Evolutionary conservation across 2,329 filamentous ascomycete species (phyloP).

Genomic region (Harringtonia aguacate): DNA sequence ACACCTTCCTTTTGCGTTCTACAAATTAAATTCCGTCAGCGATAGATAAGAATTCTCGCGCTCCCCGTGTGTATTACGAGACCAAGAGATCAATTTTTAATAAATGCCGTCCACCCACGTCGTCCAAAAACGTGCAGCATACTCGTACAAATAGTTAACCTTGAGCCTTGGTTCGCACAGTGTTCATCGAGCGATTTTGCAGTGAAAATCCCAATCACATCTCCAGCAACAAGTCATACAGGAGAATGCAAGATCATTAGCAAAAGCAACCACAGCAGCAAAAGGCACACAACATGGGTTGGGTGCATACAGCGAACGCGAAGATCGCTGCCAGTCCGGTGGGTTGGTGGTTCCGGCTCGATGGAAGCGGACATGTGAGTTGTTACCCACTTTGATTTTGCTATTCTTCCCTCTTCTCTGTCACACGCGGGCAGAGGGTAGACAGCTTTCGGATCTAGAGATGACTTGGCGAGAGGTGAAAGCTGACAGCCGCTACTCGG

Average conservation of each 20-base stretch:
- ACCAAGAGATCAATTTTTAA: neutral
- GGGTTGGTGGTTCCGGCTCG: constrained; percentile 67
- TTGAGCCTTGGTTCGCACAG: no score
- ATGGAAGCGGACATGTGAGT: constrained; percentile 68
- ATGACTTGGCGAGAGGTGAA: neutral
- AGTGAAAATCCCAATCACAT: no score
- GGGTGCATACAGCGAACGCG: constrained; percentile 38
- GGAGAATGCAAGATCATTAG: no score
- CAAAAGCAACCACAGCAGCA: no score
- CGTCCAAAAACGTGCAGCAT: neutral
- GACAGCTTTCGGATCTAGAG: no score
- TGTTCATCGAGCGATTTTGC: no score
- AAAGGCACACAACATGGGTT: constrained; percentile 29
- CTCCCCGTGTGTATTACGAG: neutral
- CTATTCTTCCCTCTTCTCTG: no score
- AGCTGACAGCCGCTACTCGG: neutral
- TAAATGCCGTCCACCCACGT: neutral
- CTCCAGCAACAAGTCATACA: no score
- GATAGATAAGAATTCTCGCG: neutral
- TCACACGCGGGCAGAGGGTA: no score
- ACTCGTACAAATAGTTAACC: no score
- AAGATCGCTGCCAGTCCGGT: constrained; percentile 52
- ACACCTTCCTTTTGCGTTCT: no score
- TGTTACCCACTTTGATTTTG: constrained; percentile 22
- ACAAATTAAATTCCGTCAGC: neutral